Evolutionary conservation across 805 yeast species (phyloP), one percentile per base, ranked within the genome.

Genomic region (Saccharomycopsis fibuligera): DNA sequence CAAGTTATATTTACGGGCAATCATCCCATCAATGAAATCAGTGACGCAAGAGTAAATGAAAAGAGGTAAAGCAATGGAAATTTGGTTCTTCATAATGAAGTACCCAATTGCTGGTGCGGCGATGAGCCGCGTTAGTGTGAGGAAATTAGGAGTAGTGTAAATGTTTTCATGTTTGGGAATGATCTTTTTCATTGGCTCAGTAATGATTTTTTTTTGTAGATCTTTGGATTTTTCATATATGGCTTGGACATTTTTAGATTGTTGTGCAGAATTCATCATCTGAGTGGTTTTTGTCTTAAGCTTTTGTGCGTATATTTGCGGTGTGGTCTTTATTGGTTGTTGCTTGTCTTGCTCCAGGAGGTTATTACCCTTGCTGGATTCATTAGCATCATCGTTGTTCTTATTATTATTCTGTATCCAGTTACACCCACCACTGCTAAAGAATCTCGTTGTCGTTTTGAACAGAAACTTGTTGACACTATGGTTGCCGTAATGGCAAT

Each of bases 11-110:
- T 67, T 75, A 48, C 99, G 72, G 3, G 99, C 99, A 54, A 95
- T 78, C 59, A 67, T 86, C 0, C 99, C 99, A 64, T 93, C 99
- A 21, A 90, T 66, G 54, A 86, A 83, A 63, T 93, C 99, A 0
- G 99, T 91, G 3, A 89, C 62, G 55, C 97, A 84, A 0, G 97
- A 89, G 59, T 88, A 89, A 0, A 79, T 72, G 63, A 93, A 91
- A 9, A 93, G 60, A 1, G 79, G 75, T 40, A 87, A 67, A 0
- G 98, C 96, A 41, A 74, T 68, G 10, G 72, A 64, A 2, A 83
- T 68, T 25, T 86, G 74, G 14, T 83, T 79, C 4, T 79, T 67
- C 21, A 88, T 70, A 9, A 91, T 79, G 57, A 81, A 74, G 58
- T 83, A 84, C 0, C 97, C 98, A 29, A 95, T 80, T 10, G 81